phyloP scores from a whole-genome alignment of 1,284 basidiomycete genomes.

The Mrakiaceae sp. region DNA sequence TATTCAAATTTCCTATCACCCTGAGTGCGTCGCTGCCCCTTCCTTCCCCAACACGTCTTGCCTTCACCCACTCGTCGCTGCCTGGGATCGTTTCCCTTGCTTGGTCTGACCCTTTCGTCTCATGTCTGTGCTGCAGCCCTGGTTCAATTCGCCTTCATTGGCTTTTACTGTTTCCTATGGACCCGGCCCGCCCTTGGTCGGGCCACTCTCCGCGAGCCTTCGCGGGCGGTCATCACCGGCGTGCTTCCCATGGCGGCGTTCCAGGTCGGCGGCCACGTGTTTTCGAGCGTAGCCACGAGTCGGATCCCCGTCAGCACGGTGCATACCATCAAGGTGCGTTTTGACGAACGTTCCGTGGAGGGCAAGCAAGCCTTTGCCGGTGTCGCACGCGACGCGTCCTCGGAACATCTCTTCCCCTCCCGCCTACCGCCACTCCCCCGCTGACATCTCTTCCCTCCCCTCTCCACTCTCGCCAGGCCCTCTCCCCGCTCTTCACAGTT shows the following conservation, averaged over 20 bases:
- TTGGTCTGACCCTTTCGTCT: constrained; percentile 40
- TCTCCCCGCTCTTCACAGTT: constrained; percentile 95
- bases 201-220: constrained; percentile 56
- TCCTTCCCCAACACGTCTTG: too few species aligned
- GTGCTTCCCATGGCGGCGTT: constrained; percentile 91
- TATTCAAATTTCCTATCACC: constrained; percentile 35
- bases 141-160: constrained; percentile 91
- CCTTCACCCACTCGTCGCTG: too few species aligned
- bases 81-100: too few species aligned
- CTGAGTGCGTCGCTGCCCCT: neutral
- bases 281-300: constrained; percentile 90
- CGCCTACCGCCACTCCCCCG: neutral
- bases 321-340: constrained; percentile 89
- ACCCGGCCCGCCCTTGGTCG: constrained; percentile 61
- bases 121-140: constrained; percentile 41
- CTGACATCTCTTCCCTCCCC: constrained; percentile 2
- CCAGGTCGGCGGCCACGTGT: constrained; percentile 87
- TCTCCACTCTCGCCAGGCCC: constrained; percentile 47
- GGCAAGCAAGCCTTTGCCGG: neutral
- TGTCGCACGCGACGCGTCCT: neutral
- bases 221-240: constrained; percentile 55
- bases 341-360: neutral
- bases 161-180: constrained; percentile 68
- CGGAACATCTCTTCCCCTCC: neutral
- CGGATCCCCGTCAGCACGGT: constrained; percentile 94